These are phyloP conservation scores for Rhodotorula taiwanensis DNA, from an alignment of 768 basidiomycete species.

Conservation along the genomic window DNA sequence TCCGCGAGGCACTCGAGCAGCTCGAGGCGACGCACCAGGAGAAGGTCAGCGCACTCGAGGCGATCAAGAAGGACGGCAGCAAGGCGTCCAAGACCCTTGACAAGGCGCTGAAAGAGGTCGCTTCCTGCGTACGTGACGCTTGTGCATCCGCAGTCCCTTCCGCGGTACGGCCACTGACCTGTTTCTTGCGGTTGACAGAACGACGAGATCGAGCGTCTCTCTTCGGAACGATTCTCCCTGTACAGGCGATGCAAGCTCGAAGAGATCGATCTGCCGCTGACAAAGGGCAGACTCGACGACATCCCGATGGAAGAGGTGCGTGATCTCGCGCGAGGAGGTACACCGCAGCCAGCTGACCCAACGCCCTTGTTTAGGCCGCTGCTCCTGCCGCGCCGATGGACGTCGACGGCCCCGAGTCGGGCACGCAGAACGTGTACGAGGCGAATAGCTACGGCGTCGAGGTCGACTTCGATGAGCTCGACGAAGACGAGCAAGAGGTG, in stretches of 20 bases:
- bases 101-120: constrained; percentile 83
- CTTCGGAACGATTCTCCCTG: constrained; percentile 71
- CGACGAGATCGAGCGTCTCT: constrained; percentile 84
- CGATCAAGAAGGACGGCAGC: constrained; percentile 59
- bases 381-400: constrained; percentile 78
- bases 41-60: constrained; percentile 50
- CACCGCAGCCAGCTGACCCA: no score
- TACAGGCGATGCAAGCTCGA: constrained; percentile 92
- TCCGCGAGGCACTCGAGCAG: constrained; percentile 44
- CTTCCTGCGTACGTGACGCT: constrained; percentile 58
- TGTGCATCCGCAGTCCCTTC: neutral
- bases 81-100: constrained; percentile 73
- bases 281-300: constrained; percentile 66
- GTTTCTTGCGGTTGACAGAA: constrained; percentile 49
- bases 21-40: constrained; percentile 47
- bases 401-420: constrained; percentile 79
- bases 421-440: constrained; percentile 62
- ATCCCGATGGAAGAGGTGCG: constrained; percentile 90
- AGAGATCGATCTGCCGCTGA: constrained; percentile 74
- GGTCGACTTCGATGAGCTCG: constrained; percentile 69
- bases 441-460: constrained; percentile 82
- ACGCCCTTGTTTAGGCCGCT: constrained; percentile 9
- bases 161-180: neutral
- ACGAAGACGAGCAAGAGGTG: constrained; percentile 68
- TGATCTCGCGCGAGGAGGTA: no score